phyloP scores from a whole-genome alignment of 164 flowering plant species.

The Paratinospora sagittata region DNA sequence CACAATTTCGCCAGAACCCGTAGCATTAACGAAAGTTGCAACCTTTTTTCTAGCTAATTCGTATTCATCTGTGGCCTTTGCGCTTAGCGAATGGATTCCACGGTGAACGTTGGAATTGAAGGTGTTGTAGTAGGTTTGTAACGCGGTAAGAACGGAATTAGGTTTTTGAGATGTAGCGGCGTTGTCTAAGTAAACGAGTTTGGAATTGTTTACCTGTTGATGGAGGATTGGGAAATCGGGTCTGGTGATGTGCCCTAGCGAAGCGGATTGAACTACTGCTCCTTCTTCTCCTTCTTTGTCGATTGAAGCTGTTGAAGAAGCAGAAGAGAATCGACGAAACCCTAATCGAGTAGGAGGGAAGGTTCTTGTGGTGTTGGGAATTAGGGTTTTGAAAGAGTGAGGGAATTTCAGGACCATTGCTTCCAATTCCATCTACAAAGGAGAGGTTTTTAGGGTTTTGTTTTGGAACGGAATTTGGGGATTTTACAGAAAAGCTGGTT shows the following conservation, averaged over 20 bases:
- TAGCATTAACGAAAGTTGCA: conserved; percentile 74
- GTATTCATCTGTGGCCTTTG: conserved; percentile 90
- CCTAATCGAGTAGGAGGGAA: conserved; percentile 4
- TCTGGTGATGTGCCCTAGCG: conserved; percentile 66
- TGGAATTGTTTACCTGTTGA: conserved; percentile 83
- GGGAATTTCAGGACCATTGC: conserved; percentile 4
- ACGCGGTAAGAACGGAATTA: conserved; percentile 50
- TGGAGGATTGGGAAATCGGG: conserved; percentile 89
- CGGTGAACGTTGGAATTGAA: conserved; percentile 95
- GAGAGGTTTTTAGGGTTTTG: too few relatives aligned
- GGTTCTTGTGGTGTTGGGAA: conserved; percentile 2
- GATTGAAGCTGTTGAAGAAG: conserved; percentile 12
- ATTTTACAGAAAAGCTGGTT: too few relatives aligned
- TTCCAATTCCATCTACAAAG: conserved; percentile 5
- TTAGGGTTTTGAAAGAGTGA: conserved; percentile 10
- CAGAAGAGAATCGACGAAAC: conserved; percentile 11
- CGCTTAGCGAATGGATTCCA: conserved; percentile 86
- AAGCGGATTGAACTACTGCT: conserved; percentile 21
- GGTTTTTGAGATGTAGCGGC: conserved; percentile 99
- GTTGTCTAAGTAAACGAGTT: conserved; percentile 84
- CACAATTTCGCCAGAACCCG: conserved; percentile 66
- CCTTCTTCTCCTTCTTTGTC: conserved; percentile 1
- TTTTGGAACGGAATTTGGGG: too few relatives aligned
- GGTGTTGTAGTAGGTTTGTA: conserved; percentile 57
- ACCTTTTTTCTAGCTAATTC: conserved; percentile 87